A percentile compares a stretch with the other conserved stretches of the same genome.
Evolutionary conservation across 1,284 basidiomycete genomes (phyloP).

Genomic region (Mycena citricolor): DNA sequence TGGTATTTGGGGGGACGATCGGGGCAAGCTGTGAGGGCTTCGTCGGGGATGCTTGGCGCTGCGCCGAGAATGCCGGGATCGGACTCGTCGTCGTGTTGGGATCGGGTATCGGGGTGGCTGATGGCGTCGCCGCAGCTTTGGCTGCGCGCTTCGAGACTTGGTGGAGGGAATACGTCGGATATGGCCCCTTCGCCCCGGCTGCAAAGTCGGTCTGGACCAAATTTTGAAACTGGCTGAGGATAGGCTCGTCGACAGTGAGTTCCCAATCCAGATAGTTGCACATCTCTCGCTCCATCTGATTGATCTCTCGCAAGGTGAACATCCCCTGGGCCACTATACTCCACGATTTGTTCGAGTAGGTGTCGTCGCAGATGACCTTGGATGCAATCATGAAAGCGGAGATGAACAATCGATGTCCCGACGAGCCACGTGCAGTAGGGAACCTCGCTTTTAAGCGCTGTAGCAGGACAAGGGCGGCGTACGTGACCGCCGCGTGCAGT

Average conservation of each 20-base stretch:
- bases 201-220: conserved; percentile 63
- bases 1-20: conserved; percentile 29
- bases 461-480: conserved; percentile 80
- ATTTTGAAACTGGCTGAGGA: conserved; percentile 63
- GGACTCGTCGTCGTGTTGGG: conserved; percentile 49
- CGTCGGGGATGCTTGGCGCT: conserved; percentile 31
- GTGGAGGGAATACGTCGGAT: conserved; percentile 58
- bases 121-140: conserved; percentile 41
- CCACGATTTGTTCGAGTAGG: conserved; percentile 96
- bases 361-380: conserved; percentile 94
- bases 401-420: conserved; percentile 88
- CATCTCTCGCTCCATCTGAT: conserved; percentile 95
- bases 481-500: conserved; percentile 77
- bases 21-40: conserved; percentile 24
- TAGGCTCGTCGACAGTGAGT: conserved; percentile 70
- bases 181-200: conserved; percentile 36
- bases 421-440: conserved; percentile 88
- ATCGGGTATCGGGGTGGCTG: conserved; percentile 51
- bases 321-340: conserved; percentile 89
- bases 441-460: conserved; percentile 90
- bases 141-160: conserved; percentile 54
- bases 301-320: conserved; percentile 87
- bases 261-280: conserved; percentile 91
- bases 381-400: conserved; percentile 93
- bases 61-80: conserved; percentile 49